These are phyloP conservation scores for Linderniella brevidens DNA, from an alignment of 257 asterid genomes.

Conservation along the genomic window DNA sequence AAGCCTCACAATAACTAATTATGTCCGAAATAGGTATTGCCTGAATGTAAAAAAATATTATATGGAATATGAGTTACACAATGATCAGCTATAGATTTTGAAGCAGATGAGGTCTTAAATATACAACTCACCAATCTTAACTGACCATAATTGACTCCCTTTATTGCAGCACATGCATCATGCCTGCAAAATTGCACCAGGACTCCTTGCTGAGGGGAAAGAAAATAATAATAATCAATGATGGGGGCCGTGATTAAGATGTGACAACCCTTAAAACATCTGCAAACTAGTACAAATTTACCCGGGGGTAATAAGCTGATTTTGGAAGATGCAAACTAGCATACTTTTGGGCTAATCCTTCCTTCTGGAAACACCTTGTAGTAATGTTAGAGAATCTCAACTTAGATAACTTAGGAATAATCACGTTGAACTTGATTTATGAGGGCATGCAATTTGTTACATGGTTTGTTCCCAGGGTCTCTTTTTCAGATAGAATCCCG, in stretches of 20 bases:
- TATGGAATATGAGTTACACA: neutral
- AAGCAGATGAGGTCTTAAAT: neutral
- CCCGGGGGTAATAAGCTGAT: conserved; percentile 41
- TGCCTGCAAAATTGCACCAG: conserved; percentile 69
- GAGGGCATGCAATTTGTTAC: conserved; percentile 21
- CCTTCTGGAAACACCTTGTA: conserved; percentile 70
- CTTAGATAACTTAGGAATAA: conserved; percentile 13
- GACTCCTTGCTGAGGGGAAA: conserved; percentile 45
- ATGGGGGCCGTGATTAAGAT: conserved; percentile 2
- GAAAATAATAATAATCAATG: conserved; percentile 10
- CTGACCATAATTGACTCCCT: conserved; percentile 20
- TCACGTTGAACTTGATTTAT: conserved; percentile 6
- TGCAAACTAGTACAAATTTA: too few relatives aligned
- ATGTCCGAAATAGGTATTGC: conserved; percentile 62
- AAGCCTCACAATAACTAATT: conserved; percentile 35
- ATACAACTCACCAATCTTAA: conserved; percentile 55
- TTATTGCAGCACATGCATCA: conserved; percentile 25
- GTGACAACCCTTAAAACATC: conserved; percentile 4
- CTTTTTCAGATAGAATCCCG: conserved; percentile 51
- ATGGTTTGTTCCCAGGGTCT: conserved; percentile 65
- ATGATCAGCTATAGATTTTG: neutral
- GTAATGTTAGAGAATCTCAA: conserved; percentile 20
- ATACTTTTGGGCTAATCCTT: conserved; percentile 68
- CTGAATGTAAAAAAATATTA: conserved; percentile 23
- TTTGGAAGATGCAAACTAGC: conserved; percentile 33